Percentiles rank a stretch among this genome's conserved stretches.
phyloP scores from a whole-genome alignment of 176 grass and related monocot genomes.

The Oryza meridionalis region DNA sequence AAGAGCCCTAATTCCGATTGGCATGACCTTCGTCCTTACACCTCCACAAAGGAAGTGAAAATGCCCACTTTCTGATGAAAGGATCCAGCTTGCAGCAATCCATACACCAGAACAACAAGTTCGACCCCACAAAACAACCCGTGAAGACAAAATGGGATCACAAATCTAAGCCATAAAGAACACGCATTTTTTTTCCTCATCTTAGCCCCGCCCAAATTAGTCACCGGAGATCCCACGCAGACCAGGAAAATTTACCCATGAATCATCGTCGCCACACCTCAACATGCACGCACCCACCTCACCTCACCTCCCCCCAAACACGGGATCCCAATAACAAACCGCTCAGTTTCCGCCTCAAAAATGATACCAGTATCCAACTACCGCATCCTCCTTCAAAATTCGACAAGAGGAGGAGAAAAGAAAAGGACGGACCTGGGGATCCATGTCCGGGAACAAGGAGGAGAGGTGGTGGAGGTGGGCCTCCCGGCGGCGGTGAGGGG shows the following conservation, averaged over 20 bases:
- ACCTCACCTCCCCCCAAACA: neutral
- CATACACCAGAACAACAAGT: neutral
- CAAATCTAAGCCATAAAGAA: neutral
- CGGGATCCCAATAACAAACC: neutral
- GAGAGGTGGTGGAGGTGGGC: slow-evolving; percentile 54
- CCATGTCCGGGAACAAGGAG: slow-evolving; percentile 71
- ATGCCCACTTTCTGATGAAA: neutral
- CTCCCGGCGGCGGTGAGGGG: slow-evolving; percentile 48
- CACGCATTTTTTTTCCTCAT: neutral
- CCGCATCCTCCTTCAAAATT: neutral
- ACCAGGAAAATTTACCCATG: neutral
- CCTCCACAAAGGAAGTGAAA: slow-evolving; percentile 4
- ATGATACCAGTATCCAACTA: neutral
- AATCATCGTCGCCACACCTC: neutral
- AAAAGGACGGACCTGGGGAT: slow-evolving; percentile 62
- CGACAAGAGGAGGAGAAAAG: neutral
- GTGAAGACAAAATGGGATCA: neutral
- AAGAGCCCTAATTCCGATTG: neutral
- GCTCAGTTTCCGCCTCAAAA: slow-evolving; percentile 5
- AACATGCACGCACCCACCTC: neutral
- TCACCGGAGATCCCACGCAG: neutral
- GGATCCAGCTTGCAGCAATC: neutral
- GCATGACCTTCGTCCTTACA: neutral
- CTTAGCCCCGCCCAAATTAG: neutral
- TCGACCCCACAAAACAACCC: neutral